Conservation (phyloP, 2,329 filamentous ascomycete species). For the Cladosporium phlei region DNA sequence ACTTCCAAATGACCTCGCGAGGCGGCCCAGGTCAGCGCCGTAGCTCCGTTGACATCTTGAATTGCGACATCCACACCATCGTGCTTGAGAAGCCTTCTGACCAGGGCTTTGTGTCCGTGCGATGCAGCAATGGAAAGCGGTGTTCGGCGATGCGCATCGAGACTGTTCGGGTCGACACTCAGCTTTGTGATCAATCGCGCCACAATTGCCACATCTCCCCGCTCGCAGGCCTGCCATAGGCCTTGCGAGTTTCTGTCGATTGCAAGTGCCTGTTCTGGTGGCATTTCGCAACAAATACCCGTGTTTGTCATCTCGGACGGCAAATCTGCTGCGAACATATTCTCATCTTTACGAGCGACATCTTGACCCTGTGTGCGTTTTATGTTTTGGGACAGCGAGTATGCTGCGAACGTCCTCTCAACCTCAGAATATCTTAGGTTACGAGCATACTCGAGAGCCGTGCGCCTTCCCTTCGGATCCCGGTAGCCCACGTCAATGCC, state of each 20-base stretch:
- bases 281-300: not conserved
- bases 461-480: not conserved
- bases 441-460: not conserved
- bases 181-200: not conserved
- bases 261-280: not conserved
- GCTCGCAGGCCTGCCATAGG: not conserved
- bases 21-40: not conserved
- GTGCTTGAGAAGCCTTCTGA: not conserved
- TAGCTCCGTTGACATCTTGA: not conserved
- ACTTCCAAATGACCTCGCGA: not conserved
- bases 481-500: not conserved
- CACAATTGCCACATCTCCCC: not conserved
- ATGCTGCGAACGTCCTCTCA: not conserved
- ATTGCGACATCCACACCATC: not conserved
- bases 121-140: not conserved
- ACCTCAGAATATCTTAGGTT: not conserved
- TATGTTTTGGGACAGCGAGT: not conserved
- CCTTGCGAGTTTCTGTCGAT: not conserved
- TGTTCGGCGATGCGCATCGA: not conserved
- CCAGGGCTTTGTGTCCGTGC: not conserved
- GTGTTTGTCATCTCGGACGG: no score
- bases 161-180: not conserved
- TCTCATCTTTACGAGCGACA: not conserved
- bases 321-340: no score
- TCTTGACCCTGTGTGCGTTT: not conserved